Base-by-base conservation (phyloP, 257 asterid species). In the Fraxinus quadrangulata region DNA sequence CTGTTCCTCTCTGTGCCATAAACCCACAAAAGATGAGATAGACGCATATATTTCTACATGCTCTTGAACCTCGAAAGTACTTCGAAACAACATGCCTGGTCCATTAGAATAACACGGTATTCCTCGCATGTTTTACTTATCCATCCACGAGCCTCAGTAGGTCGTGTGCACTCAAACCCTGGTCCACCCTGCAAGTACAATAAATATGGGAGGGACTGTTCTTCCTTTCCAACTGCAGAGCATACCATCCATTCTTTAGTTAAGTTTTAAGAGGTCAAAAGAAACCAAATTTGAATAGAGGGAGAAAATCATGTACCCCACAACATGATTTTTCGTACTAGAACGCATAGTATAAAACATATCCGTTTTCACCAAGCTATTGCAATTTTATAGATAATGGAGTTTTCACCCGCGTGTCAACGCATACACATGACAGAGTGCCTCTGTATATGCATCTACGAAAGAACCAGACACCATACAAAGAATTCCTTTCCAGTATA, bases 101-200 rank as follows among this genome's bases (percentile, higher is more conserved):
- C 99, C 97, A 95, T 86, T 70, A 95, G 83, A 83, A 95, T 82
- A 67, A 95, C 84, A 80, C 98, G 98, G 79, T 79, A 87, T 78
- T 93, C 96, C 84, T 95, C 98, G 59, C 97, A 95, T 65, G 94
- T 98, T 89, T 84, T 95, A 70, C 88, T 84, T 72, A 95, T 91
- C 99, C 99, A 95, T 80, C 99, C 99, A 74, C 93, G 80, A 26
- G 96, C 86, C 87, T 95, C 99, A 63, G 97, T 79, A 70, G 97
- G 99, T 31, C 98, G 84, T 65, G 79, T 79, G 76, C 92, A 90
- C 87, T 95, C 98, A 78, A 88, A 95, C 54, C 97, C 98, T 42
- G 98, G 98, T 31, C 98, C 98, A 71, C 98, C 97, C 85, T 94
- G 97, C 87, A 94, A 86, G 85, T 84, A 94, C 56, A 94, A 86